phyloP scores from a whole-genome alignment of 345 rosid species.

The Camelina sativa region DNA sequence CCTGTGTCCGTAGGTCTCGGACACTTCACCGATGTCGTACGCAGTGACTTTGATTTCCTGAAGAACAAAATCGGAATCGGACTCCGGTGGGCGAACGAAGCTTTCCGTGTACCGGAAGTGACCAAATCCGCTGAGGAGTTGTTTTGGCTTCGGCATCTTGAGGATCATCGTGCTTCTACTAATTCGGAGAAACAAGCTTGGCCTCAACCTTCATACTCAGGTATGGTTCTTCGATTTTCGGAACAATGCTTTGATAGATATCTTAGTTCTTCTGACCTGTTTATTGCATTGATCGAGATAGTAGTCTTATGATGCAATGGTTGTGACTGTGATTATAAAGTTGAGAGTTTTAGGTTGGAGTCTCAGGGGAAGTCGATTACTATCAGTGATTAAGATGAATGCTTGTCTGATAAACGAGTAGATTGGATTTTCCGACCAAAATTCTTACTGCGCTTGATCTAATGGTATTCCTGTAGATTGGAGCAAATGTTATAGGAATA shows the following conservation, averaged over 20 bases:
- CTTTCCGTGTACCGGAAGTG: slow-evolving; percentile 66
- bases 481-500: slow-evolving; percentile 8
- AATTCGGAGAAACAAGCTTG: slow-evolving; percentile 49
- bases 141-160: slow-evolving; percentile 79
- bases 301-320: background rate
- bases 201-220: slow-evolving; percentile 85
- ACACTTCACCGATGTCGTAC: slow-evolving; percentile 63
- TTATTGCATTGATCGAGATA: background rate
- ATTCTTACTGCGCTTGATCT: background rate
- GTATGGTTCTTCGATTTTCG: slow-evolving; percentile 35
- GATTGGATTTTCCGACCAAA: background rate
- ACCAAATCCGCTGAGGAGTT: slow-evolving; percentile 62
- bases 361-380: background rate
- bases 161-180: slow-evolving; percentile 58
- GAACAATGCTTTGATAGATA: slow-evolving; percentile 4
- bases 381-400: slow-evolving; percentile 1
- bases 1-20: slow-evolving; percentile 54
- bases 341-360: slow-evolving; percentile 22
- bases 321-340: background rate
- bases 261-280: background rate
- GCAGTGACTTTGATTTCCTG: slow-evolving; percentile 65
- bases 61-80: slow-evolving; percentile 62
- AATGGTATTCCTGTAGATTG: background rate
- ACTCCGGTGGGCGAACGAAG: slow-evolving; percentile 71
- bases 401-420: background rate